A percentile compares a stretch with the other conserved stretches of the same genome.
Conservation (phyloP, 2,329 filamentous ascomycete genomes). For the Fusarium sterilihyphosum region DNA sequence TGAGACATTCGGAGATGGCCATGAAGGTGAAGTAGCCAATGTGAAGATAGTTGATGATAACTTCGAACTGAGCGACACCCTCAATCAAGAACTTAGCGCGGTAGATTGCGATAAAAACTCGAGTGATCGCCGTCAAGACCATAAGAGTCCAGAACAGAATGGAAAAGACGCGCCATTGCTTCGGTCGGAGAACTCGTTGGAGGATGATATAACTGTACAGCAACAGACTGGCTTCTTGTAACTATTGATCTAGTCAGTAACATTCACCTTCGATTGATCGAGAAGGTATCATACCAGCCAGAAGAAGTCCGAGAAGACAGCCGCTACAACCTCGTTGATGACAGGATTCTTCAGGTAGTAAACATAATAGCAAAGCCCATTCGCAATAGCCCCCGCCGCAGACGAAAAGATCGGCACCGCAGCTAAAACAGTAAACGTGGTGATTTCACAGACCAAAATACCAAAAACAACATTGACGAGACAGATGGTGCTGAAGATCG, state of each 20-base stretch:
- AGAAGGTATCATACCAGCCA: conserved; percentile 49
- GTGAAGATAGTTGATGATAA: conserved; percentile 51
- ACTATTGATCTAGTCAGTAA: conserved; percentile 26
- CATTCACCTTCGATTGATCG: accelerated
- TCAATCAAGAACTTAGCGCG: conserved; percentile 46
- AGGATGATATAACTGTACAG: conserved; percentile 64
- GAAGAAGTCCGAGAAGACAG: conserved; percentile 50
- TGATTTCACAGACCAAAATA: conserved; percentile 51
- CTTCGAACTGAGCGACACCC: conserved; percentile 30
- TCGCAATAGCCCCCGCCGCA: conserved; percentile 50
- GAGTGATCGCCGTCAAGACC: conserved; percentile 59
- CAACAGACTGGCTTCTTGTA: conserved; percentile 55
- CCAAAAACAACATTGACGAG: conserved; percentile 51
- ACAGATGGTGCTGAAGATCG: conserved; percentile 55
- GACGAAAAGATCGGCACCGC: conserved; percentile 53
- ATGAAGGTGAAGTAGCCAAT: conserved; percentile 54
- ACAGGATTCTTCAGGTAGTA: conserved; percentile 46
- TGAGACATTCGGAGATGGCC: conserved; percentile 52
- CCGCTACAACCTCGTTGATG: conserved; percentile 46
- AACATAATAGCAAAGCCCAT: conserved; percentile 54
- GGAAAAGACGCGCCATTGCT: conserved; percentile 55
- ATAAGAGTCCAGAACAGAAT: conserved; percentile 67
- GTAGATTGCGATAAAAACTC: conserved; percentile 51
- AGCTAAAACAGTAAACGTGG: conserved; percentile 47
- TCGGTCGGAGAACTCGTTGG: conserved; percentile 58